phyloP scores from a whole-genome alignment of 345 rosid species.

The Nasturtium officinale region DNA sequence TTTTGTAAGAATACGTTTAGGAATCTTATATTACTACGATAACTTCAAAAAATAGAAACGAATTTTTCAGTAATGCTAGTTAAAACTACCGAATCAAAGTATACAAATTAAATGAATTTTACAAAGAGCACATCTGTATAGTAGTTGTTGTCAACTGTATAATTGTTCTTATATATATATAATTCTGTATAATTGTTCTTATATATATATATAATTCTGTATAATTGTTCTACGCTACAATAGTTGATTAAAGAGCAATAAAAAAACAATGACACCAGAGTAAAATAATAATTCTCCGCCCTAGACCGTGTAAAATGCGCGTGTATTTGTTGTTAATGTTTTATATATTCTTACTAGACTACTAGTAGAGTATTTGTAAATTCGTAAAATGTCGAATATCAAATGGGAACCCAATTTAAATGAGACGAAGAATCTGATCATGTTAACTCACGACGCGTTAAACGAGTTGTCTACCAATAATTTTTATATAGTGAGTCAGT shows the following conservation, averaged over 20 bases:
- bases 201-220: too few species aligned
- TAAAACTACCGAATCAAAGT: neutral
- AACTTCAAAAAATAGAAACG: neutral
- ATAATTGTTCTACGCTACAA: neutral
- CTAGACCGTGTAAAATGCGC: conserved; percentile 27
- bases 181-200: neutral
- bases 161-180: neutral
- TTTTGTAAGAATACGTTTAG: neutral
- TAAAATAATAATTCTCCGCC: neutral
- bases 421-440: conserved; percentile 6
- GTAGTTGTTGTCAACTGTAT: neutral
- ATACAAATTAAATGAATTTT: neutral
- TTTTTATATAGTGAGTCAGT: neutral
- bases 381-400: neutral
- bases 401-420: conserved; percentile 12
- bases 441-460: conserved; percentile 13
- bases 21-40: neutral
- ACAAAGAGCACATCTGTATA: neutral
- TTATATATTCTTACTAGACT: neutral
- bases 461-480: conserved; percentile 11
- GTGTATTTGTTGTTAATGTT: conserved; percentile 17
- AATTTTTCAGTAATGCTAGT: neutral
- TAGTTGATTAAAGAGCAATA: neutral
- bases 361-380: conserved; percentile 10
- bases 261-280: neutral